Percentiles rank a stretch among this genome's conserved stretches.
Evolutionary conservation across 2,329 filamentous ascomycete genomes (phyloP).

Genomic region (Aspergillus quadrilineatus): DNA sequence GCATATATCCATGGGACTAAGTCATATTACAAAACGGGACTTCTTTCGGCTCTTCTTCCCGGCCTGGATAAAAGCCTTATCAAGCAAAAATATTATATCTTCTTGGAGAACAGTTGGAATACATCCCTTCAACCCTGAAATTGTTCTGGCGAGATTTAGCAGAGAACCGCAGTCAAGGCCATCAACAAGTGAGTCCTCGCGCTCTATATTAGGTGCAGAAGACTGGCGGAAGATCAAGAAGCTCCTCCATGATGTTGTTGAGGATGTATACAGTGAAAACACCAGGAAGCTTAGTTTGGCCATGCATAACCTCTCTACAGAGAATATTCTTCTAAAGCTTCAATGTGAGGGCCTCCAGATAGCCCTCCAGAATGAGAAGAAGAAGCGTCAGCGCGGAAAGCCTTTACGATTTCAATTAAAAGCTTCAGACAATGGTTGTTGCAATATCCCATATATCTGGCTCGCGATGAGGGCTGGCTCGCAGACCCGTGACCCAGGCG

Average conservation of each 20-base stretch:
- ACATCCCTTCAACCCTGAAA: not conserved
- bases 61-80: slow-evolving; percentile 1
- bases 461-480: no score
- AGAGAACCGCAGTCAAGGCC: not conserved
- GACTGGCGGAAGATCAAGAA: slow-evolving; percentile 6
- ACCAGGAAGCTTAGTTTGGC: slow-evolving; percentile 8
- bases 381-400: not conserved
- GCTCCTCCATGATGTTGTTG: slow-evolving; percentile 4
- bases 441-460: no score
- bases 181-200: not conserved
- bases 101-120: slow-evolving; percentile 5
- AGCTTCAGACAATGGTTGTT: not conserved
- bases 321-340: slow-evolving; percentile 6
- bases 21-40: slow-evolving; percentile 3
- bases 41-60: slow-evolving; percentile 10
- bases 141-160: slow-evolving; percentile 5
- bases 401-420: not conserved
- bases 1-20: not conserved
- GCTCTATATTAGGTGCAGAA: not conserved
- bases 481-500: no score
- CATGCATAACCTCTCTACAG: slow-evolving; percentile 6
- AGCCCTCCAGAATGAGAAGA: slow-evolving; percentile 5
- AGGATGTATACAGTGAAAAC: slow-evolving; percentile 4
- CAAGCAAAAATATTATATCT: slow-evolving; percentile 8
- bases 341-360: slow-evolving; percentile 2